Evolutionary conservation across 805 yeast species (phyloP).

Genomic region (Metschnikowia cubensis): DNA sequence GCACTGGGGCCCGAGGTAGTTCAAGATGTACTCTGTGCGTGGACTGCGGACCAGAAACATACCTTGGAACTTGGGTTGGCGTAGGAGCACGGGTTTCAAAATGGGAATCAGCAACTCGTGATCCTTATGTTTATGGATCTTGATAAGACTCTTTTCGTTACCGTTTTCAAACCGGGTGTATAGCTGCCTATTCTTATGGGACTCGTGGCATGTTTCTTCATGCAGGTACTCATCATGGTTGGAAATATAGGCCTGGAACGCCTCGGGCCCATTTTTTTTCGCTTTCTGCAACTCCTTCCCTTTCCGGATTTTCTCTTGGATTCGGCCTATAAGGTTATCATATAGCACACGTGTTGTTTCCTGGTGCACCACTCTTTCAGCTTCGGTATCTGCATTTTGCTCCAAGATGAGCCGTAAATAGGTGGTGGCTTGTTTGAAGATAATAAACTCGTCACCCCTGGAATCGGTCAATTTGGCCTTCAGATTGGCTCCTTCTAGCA

Average conservation of each 20-base stretch:
- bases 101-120: constrained; percentile 32
- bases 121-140: constrained; percentile 5
- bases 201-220: not conserved
- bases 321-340: constrained; percentile 22
- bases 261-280: not conserved
- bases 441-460: constrained; percentile 38
- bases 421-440: constrained; percentile 28
- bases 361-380: constrained; percentile 13
- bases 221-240: not conserved
- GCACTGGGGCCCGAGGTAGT: constrained; percentile 22
- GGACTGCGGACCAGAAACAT: constrained; percentile 33
- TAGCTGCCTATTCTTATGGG: constrained; percentile 14
- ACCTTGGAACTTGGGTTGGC: constrained; percentile 30
- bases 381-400: constrained; percentile 9
- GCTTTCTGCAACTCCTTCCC: constrained; percentile 21
- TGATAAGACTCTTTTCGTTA: not conserved
- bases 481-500: constrained; percentile 23
- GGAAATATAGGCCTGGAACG: not conserved
- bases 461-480: constrained; percentile 33
- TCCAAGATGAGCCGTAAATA: constrained; percentile 28
- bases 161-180: constrained; percentile 9
- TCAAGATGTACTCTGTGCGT: constrained; percentile 23
- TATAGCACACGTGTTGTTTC: constrained; percentile 14
- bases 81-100: constrained; percentile 27
- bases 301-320: constrained; percentile 26